Evolutionary conservation across 352 stramenopile species (phyloP).

Genomic region (Phytophthora agathidicida): DNA sequence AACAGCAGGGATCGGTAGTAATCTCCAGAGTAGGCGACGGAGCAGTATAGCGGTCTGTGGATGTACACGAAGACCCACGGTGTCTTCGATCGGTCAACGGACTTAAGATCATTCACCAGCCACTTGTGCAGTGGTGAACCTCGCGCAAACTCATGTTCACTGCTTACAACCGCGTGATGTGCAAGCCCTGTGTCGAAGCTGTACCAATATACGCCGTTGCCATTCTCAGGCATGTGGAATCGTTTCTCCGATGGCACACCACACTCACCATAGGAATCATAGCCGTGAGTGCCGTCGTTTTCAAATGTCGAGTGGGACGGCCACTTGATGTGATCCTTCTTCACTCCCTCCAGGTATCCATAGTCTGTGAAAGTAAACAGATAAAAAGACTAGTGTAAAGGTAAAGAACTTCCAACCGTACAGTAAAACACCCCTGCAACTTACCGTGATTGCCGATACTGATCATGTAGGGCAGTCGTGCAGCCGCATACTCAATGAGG

Average conservation of each 20-base stretch:
- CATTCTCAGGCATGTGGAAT: constrained; percentile 77
- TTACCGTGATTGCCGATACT: constrained; percentile 56
- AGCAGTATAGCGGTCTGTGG: constrained; percentile 69
- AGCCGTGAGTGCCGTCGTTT: constrained; percentile 33
- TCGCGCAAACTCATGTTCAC: constrained; percentile 57
- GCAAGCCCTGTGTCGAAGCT: constrained; percentile 57
- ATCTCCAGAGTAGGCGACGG: constrained; percentile 40
- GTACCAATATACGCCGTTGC: constrained; percentile 70
- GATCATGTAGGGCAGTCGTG: constrained; percentile 84
- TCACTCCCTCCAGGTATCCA: constrained; percentile 45
- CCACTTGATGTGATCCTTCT: constrained; percentile 30
- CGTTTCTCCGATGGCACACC: constrained; percentile 73
- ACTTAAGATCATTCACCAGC: constrained; percentile 56
- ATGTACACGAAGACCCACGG: constrained; percentile 71
- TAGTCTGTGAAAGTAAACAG: constrained; percentile 34
- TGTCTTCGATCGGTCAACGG: constrained; percentile 53
- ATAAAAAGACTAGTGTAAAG: background rate
- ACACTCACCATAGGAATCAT: constrained; percentile 85
- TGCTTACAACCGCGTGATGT: constrained; percentile 59
- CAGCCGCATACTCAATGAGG: constrained; percentile 80
- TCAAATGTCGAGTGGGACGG: constrained; percentile 44
- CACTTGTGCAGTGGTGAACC: constrained; percentile 54
- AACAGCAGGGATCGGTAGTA: constrained; percentile 50
- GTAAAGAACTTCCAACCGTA: too few relatives aligned
- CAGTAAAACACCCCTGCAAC: background rate